Conservation (phyloP, 768 basidiomycete genomes). For the Cystoderma amianthinum region DNA sequence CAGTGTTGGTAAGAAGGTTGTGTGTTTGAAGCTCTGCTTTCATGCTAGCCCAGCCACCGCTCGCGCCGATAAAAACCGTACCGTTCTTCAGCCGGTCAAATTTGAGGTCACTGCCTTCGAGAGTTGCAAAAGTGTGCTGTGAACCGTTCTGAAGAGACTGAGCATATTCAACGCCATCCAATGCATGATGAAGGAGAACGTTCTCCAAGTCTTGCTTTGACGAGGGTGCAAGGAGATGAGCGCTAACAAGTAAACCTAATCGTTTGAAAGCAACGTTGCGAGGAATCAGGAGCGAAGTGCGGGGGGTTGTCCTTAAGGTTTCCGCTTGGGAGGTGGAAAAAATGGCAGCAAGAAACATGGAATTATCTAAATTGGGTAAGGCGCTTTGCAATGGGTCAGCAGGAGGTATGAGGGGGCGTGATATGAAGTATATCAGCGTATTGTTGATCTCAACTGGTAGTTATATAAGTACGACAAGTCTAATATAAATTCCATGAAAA, state of each 20-base stretch:
- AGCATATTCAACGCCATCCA: slow-evolving; percentile 72
- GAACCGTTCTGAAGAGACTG: slow-evolving; percentile 54
- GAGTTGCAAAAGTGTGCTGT: slow-evolving; percentile 66
- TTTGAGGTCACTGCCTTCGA: slow-evolving; percentile 81
- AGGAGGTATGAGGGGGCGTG: slow-evolving; percentile 78
- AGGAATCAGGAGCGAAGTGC: slow-evolving; percentile 81
- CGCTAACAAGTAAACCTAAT: slow-evolving; percentile 78
- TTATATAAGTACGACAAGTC: not conserved
- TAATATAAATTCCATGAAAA: not conserved
- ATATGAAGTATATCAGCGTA: slow-evolving; percentile 84
- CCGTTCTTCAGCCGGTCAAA: slow-evolving; percentile 50
- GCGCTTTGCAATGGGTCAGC: slow-evolving; percentile 75
- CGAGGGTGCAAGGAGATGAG: slow-evolving; percentile 74
- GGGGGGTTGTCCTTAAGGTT: slow-evolving; percentile 52
- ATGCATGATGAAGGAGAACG: slow-evolving; percentile 83
- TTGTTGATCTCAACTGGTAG: slow-evolving; percentile 64
- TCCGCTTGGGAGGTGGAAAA: slow-evolving; percentile 84
- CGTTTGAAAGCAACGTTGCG: slow-evolving; percentile 85
- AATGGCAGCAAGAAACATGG: slow-evolving; percentile 84
- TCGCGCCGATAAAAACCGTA: slow-evolving; percentile 49
- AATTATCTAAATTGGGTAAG: slow-evolving; percentile 77
- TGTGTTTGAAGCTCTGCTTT: slow-evolving; percentile 48
- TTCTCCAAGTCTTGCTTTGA: slow-evolving; percentile 76
- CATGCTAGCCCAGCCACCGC: slow-evolving; percentile 77
- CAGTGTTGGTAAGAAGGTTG: slow-evolving; percentile 79